Base-by-base conservation (phyloP, 2,329 filamentous ascomycete species). In the Raffaelea ambrosiae region DNA sequence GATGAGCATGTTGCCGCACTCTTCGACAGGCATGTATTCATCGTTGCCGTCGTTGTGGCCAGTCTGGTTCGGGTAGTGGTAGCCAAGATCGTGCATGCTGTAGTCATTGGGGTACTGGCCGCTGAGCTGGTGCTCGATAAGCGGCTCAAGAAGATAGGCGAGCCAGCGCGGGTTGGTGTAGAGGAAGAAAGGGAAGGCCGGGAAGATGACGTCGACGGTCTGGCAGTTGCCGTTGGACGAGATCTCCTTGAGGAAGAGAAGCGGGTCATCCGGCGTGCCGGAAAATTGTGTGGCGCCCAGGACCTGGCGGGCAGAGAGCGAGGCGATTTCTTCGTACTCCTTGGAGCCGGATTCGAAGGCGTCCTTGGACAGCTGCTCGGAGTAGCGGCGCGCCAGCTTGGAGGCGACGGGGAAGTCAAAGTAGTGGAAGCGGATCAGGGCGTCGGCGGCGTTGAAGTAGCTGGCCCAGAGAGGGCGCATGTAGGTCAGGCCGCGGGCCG, bases 131-230 rank as follows among this genome's bases (percentile, higher is more conserved):
- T 91, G 84, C 64, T 91, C 86, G 40, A 90, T 74, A 23, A 91
- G 69, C 5, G 87, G 86, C 61, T 91, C 85, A 4, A 91, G 68
- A 3, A 90, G 70, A 57, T 88, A 88, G 1, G 81, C 83, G 44
- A 89, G 68, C 86, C 86, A 89, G 50, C 79, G 73, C 2, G 87
- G 86, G 55, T 89, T 88, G 9, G 85, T 88, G 60, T 90, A 91
- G 14, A 90, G 64, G 67, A 90, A 90, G 71, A 90, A 90, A 0
- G 87, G 86, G 63, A 88, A 89, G 0, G 86, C 76, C 0, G 87
- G 87, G 66, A 88, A 91, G 55, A 93, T 89, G 44, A 93, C 85
- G 66, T 90, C 86, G 18, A 91, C 84, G 0, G 86, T 91, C 61
- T 93, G 86, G 61, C 81, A 81, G 58, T 93, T 90, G 5, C 87